These are phyloP conservation scores for Serendipita sp. DNA, from an alignment of 768 basidiomycete species.

Conservation along the genomic window DNA sequence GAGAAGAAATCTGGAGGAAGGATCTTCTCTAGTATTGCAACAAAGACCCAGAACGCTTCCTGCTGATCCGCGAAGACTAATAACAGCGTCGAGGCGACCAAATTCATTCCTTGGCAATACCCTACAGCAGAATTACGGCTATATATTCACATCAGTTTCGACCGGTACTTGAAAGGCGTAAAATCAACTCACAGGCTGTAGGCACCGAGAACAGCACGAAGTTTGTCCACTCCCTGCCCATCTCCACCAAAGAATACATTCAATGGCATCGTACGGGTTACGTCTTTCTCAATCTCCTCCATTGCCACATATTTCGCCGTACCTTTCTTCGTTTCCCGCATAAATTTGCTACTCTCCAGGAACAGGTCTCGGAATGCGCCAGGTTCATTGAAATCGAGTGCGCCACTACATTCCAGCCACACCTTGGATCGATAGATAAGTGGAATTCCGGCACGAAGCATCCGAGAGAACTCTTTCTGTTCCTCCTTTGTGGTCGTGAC, in stretches of 20 bases:
- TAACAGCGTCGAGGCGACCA: slow-evolving; percentile 85
- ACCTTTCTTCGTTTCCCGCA: slow-evolving; percentile 18
- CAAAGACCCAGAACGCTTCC: slow-evolving; percentile 91
- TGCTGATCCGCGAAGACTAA: slow-evolving; percentile 91
- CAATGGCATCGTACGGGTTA: slow-evolving; percentile 78
- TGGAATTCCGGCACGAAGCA: slow-evolving; percentile 80
- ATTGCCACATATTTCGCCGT: slow-evolving; percentile 20
- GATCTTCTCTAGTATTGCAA: slow-evolving; percentile 75
- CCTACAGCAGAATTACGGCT: slow-evolving; percentile 88
- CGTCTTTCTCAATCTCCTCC: slow-evolving; percentile 92
- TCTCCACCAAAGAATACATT: slow-evolving; percentile 97
- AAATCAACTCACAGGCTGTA: slow-evolving; percentile 63
- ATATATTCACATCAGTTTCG: slow-evolving; percentile 5
- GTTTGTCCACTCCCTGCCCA: slow-evolving; percentile 83
- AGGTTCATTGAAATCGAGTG: slow-evolving; percentile 80
- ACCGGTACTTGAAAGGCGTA: background rate
- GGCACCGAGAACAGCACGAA: slow-evolving; percentile 76
- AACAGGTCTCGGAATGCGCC: slow-evolving; percentile 79
- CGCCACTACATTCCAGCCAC: slow-evolving; percentile 90
- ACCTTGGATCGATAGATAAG: slow-evolving; percentile 74
- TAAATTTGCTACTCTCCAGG: slow-evolving; percentile 26
- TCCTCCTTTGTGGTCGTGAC: slow-evolving; percentile 50
- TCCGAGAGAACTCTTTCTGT: slow-evolving; percentile 57
- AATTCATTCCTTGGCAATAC: slow-evolving; percentile 92
- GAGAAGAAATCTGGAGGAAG: slow-evolving; percentile 91